These are phyloP conservation scores for Flaveria ramosissima DNA, from an alignment of 129 eudicot genomes.

Conservation along the genomic window DNA sequence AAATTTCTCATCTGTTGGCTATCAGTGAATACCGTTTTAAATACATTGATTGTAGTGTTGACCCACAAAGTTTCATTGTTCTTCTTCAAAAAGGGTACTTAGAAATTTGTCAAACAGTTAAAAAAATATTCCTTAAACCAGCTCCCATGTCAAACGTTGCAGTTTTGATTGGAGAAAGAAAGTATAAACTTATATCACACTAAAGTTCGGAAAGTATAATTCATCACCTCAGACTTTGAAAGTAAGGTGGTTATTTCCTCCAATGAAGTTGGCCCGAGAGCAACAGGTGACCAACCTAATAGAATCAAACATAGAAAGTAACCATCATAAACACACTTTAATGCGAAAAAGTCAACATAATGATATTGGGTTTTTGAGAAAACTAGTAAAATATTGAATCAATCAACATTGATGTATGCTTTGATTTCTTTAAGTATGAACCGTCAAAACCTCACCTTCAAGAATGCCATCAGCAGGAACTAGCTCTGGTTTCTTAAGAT, in stretches of 20 bases:
- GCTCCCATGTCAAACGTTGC: not conserved
- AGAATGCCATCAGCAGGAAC: conserved; percentile 47
- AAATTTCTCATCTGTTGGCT: not conserved
- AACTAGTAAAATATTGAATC: conserved; percentile 7
- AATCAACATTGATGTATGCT: conserved; percentile 14
- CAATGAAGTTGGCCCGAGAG: conserved; percentile 69
- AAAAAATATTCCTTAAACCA: not conserved
- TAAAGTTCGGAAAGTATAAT: not conserved
- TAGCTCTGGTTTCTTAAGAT: conserved; percentile 37
- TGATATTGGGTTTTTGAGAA: not conserved
- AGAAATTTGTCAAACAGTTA: not conserved
- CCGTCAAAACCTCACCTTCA: conserved; percentile 46
- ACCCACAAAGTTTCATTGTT: not conserved
- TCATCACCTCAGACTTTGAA: conserved; percentile 63
- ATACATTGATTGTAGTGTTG: not conserved
- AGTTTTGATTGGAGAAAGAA: not conserved
- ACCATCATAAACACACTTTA: not conserved
- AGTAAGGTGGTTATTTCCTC: conserved; percentile 60
- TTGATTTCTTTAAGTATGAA: conserved; percentile 8
- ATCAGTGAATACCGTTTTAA: not conserved
- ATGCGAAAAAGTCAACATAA: conserved; percentile 12
- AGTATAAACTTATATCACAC: conserved; percentile 1
- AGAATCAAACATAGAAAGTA: conserved; percentile 22
- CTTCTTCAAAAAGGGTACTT: not conserved
- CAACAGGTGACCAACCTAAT: conserved; percentile 77